Evolutionary conservation across 495 filamentous ascomycete species (phyloP), one percentile per base, ranked within the genome.

Genomic region (Daldinia caldariorum): DNA sequence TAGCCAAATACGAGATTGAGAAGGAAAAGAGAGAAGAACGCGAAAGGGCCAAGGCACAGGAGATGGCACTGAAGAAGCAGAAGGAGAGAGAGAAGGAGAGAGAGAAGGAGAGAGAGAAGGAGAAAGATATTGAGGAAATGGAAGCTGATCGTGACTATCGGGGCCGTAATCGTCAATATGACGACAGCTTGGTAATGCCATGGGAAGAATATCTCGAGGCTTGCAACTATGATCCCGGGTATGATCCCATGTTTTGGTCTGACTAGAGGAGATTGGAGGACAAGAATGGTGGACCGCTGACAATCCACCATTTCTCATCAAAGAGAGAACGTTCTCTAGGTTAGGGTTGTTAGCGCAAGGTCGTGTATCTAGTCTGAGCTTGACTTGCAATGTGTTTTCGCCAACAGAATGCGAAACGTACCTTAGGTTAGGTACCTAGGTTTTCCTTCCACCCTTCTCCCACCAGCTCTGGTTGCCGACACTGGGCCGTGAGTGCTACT

Each of bases 31-130:
- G 49, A 49, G n/a, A 13, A 7, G 62, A 66, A 41, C 55, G 50
- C 5, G 39, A 65, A 18, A 18, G 6, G 12, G 61, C 22, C 2
- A 26, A 60, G 47, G 65, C 59, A 6, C 67, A 74, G 58, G 65
- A 38, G 55, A 8, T 20, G 45, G 61, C 67, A n/a, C 55, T 65
- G 4, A 56, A 66, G 51, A 49, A 71, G 37, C 63, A 71, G 31
- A 67, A 63, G 43, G 58, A 67, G 45, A 47, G 64, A 51, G 69
- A 35, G 53, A 13, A 31, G 8, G 53, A 59, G 49, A 37, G 20
- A 20, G 35, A 13, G 31, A 67, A 63, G 43, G 58, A 67, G 45
- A 47, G 64, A 51, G 69, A 35, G 53, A 13, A 31, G 8, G 53
- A 59, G 49, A 37, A 35, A 20, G 35, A 13, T 20, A 32, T 14